Evolutionary conservation across 1,284 basidiomycete species (phyloP), one percentile per base, ranked within the genome.

Genomic region (Cutaneotrichosporon daszewskae): DNA sequence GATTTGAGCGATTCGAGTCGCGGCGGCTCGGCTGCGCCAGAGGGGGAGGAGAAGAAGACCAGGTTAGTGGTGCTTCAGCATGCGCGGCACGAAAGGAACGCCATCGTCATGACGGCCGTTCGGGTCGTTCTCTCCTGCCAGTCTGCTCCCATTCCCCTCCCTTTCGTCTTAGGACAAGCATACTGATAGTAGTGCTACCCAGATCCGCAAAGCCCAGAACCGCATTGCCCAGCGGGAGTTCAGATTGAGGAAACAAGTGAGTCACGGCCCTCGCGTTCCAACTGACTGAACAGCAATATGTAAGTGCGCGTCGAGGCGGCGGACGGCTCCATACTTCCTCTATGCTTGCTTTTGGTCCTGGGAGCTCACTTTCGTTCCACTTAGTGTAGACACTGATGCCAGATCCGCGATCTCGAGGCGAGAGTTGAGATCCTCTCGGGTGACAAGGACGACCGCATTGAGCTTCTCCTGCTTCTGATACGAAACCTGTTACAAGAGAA

Each of bases 151-250:
- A n/a, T n/a, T n/a, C n/a, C n/a, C n/a, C n/a, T n/a, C n/a, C n/a
- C n/a, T n/a, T n/a, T n/a, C n/a, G n/a, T n/a, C n/a, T n/a, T n/a
- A n/a, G n/a, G 25, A 26, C 25, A 8, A 26, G 9, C 25, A 13
- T 31, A 16, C 46, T 52, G 34, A 52, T 37, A n/a, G 20, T 34
- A 59, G 55, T 22, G 60, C 58, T 11, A 58, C 49, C 6, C 56
- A 61, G 38, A 57, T 57, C 12, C 72, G 65, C 36, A 68, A 68
- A 37, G 62, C 65, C 5, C 89, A 94, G 70, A 94, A 94, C 64
- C 79, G 90, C 45, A 88, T 92, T 47, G 89, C 89, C 2, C 90
- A 94, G 68, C 80, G 89, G 37, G 89, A 94, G 69, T 94, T 94
- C 60, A 80, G 89, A 32, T 75, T 90, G 41, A 76, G 88, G 55